Base-by-base conservation (phyloP, 225 moss, liverwort and hornwort species). In the Polytrichum formosum region DNA sequence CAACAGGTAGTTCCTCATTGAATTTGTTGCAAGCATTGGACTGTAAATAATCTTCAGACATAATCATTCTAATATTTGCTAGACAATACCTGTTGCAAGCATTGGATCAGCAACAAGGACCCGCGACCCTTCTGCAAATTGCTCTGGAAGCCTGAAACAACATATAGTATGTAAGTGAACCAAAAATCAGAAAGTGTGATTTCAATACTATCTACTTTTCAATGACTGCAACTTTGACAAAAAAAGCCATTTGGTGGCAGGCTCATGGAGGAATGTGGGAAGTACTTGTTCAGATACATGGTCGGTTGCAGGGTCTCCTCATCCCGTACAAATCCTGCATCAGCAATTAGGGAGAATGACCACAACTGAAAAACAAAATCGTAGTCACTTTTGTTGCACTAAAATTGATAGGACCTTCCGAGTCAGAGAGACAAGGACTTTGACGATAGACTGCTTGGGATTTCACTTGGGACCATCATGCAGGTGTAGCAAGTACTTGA, bases 251-350 rank as follows among this genome's bases (percentile, higher is more conserved):
- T 21, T 54, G 29, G 54, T 0, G 26, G 46, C 46, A 46, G 16
- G 46, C 13, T 16, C 13, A 13, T 46, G 46, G 46, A 20, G 26
- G 5, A 1, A 31, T 30, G 66, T 66, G 3, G 22, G 21, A 72
- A 84, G 75, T 83, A 93, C 93, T 93, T 96, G 78, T 96, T 96
- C 71, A 96, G 79, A 77, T 96, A 96, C 79, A 91, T 74, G 53
- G 73, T 84, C 31, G 96, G 89, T 71, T 90, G 69, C 58, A 96
- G 75, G 25, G 91, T 93, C 79, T 88, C 88, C 72, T 96, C 96
- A 68, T 93, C 84, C 63, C 93, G 84, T 61, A 87, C 96, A 70
- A 85, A 96, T 73, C 96, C 93, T 96, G 83, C 72, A 73, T 68
- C 62, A 75, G 61, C 61, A 68, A 77, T 22, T 19, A 28, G 55